These are phyloP conservation scores for Penicillium roqueforti DNA, from an alignment of 495 filamentous ascomycete species.

Conservation along the genomic window DNA sequence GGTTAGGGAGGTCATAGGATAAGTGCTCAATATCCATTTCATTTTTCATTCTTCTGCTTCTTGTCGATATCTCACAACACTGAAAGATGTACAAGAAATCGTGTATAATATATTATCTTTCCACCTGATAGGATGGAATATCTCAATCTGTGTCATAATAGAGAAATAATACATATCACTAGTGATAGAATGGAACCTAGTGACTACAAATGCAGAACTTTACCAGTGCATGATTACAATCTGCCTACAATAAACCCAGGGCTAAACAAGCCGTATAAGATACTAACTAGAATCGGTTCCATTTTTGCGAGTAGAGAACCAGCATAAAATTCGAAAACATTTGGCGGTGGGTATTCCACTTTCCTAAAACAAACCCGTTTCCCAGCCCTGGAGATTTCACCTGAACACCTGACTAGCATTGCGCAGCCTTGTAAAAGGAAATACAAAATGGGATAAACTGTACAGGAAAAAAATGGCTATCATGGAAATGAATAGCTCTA, in stretches of 20 bases:
- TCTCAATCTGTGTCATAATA: neutral
- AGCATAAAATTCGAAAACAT: slow-evolving; percentile 6
- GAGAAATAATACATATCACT: neutral
- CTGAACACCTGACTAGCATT: slow-evolving; percentile 18
- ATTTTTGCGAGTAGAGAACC: slow-evolving; percentile 10
- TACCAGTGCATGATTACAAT: neutral
- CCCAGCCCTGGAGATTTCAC: slow-evolving; percentile 2
- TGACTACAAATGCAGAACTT: neutral
- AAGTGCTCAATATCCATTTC: slow-evolving; percentile 21
- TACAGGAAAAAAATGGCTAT: slow-evolving; percentile 16
- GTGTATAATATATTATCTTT: neutral
- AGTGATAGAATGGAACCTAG: neutral
- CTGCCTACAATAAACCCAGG: neutral
- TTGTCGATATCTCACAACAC: neutral
- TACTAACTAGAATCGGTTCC: slow-evolving; percentile 5
- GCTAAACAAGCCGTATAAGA: neutral
- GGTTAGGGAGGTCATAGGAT: slow-evolving; percentile 11
- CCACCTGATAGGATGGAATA: neutral
- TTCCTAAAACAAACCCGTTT: slow-evolving; percentile 15
- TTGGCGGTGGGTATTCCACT: slow-evolving; percentile 18
- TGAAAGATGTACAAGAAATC: neutral
- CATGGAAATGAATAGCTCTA: slow-evolving; percentile 11
- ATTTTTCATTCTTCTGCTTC: slow-evolving; percentile 3
- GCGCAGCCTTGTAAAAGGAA: slow-evolving; percentile 6
- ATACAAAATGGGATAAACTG: slow-evolving; percentile 13